Evolutionary conservation across 768 basidiomycete species (phyloP), one percentile per base, ranked within the genome.

Genomic region (Leccinum longicurvipes): DNA sequence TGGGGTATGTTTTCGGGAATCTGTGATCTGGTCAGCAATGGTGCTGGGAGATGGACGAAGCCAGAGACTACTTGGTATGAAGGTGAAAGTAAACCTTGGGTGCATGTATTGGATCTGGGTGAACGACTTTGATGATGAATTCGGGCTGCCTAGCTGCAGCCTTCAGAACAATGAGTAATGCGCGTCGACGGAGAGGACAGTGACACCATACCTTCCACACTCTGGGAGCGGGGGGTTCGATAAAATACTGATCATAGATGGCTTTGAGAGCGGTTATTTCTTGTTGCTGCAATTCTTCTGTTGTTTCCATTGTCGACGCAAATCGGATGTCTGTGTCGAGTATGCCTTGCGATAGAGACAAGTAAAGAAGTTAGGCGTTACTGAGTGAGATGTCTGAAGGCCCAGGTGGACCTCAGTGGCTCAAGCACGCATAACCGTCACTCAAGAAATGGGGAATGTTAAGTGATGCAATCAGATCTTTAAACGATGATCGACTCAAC

Each of bases 1-100:
- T 73, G n/a, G 91, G 91, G 65, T 93, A 93, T 51, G 89, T 90
- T 71, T 85, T 89, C 3, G 91, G 89, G 56, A 92, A 83, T 68
- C 89, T 91, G 32, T 1, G 44, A 57, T 34, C 24, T 15, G 15
- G 23, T 51, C 58, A 56, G 53, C 31, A 44, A 42, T 6, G 27
- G 61, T 39, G 25, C 14, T 17, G 12, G n/a, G 28, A 34, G 3
- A 47, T 19, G 21, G 27, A 25, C 10, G n/a, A 47, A 62, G 21
- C 47, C 79, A 14, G 5, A 46, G 10, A 14, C 63, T 66, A 91
- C 90, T 83, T 89, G 57, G 83, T 82, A 67, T 85, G 82, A 51
- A 93, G 74, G 67, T 85, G 76, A 56, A 89, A 80, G 67, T 73
- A 82, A 47, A 89, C 77, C 66, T 82, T 86, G 51, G 75, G 67